Percentiles rank a stretch among this genome's conserved stretches.
phyloP scores from a whole-genome alignment of 208 protist genomes.

The Porcisia deanei region DNA sequence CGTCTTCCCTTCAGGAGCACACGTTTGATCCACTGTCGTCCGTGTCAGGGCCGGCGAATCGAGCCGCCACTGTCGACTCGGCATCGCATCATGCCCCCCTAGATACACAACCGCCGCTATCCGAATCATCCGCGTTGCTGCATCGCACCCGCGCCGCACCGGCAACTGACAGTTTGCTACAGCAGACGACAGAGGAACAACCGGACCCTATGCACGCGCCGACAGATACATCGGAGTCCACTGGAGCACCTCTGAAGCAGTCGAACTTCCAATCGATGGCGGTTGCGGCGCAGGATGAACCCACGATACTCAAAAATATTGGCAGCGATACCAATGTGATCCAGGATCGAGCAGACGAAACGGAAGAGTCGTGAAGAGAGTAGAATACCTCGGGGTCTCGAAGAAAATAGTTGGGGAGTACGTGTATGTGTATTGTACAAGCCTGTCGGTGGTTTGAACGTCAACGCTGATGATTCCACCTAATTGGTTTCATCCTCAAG shows the following conservation, averaged over 20 bases:
- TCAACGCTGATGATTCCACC: neutral
- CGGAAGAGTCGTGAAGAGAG: constrained; percentile 7
- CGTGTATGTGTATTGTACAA: too few species aligned
- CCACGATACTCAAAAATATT: neutral
- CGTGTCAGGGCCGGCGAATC: neutral
- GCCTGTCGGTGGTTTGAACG: too few species aligned
- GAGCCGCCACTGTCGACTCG: neutral
- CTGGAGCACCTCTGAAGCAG: neutral
- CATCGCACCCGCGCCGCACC: neutral
- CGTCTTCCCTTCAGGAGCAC: neutral
- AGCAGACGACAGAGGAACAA: neutral
- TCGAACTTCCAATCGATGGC: neutral
- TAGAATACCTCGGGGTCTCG: neutral
- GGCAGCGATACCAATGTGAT: constrained; percentile 1
- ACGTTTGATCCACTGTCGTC: neutral
- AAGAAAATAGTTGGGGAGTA: neutral
- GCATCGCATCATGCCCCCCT: neutral
- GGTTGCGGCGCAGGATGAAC: neutral
- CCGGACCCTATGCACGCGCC: neutral
- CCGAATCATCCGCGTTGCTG: neutral
- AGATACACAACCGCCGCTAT: neutral
- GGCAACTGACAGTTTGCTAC: neutral
- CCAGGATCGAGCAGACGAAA: constrained; percentile 13
- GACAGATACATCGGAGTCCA: neutral
- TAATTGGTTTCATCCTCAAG: neutral